phyloP scores from a whole-genome alignment of 495 filamentous ascomycete genomes.

The Recurvomyces mirabilis region DNA sequence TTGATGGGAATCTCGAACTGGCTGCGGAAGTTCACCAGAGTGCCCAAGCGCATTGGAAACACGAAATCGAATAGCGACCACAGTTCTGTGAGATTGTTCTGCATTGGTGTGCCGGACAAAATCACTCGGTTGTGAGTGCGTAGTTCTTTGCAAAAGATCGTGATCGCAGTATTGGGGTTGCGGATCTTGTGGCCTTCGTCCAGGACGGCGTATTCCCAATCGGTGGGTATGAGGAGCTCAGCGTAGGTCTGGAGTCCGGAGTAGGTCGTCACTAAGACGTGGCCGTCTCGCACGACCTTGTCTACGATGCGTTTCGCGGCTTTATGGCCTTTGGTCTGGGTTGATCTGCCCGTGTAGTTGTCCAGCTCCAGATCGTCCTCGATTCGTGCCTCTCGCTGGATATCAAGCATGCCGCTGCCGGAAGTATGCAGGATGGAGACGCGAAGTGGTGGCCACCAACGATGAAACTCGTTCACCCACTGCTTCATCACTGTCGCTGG shows the following conservation, averaged over 20 bases:
- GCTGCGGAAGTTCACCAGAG: slow-evolving; percentile 73
- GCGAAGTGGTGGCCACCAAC: slow-evolving; percentile 91
- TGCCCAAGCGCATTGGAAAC: slow-evolving; percentile 89
- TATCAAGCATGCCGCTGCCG: slow-evolving; percentile 87
- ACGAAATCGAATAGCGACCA: slow-evolving; percentile 98
- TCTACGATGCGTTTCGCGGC: slow-evolving; percentile 68
- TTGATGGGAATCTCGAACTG: slow-evolving; percentile 89
- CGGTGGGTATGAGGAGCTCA: slow-evolving; percentile 59
- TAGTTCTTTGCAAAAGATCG: slow-evolving; percentile 84
- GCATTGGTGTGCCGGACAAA: slow-evolving; percentile 90
- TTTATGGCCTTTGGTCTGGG: slow-evolving; percentile 42
- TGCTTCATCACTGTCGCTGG: slow-evolving; percentile 91
- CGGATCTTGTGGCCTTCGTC: slow-evolving; percentile 98
- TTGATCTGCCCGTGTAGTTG: slow-evolving; percentile 32
- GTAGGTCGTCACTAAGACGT: slow-evolving; percentile 91
- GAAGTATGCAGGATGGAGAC: slow-evolving; percentile 92
- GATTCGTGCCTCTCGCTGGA: slow-evolving; percentile 54
- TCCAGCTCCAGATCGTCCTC: slow-evolving; percentile 53
- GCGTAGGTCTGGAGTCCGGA: slow-evolving; percentile 82
- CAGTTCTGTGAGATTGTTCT: slow-evolving; percentile 91
- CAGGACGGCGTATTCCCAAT: slow-evolving; percentile 89
- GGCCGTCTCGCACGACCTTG: slow-evolving; percentile 72
- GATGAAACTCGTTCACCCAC: slow-evolving; percentile 97
- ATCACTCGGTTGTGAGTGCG: slow-evolving; percentile 81
- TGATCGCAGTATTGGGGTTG: slow-evolving; percentile 86